Base-by-base conservation (phyloP, 2,329 filamentous ascomycete species). In the Exophiala xenobiotica region DNA sequence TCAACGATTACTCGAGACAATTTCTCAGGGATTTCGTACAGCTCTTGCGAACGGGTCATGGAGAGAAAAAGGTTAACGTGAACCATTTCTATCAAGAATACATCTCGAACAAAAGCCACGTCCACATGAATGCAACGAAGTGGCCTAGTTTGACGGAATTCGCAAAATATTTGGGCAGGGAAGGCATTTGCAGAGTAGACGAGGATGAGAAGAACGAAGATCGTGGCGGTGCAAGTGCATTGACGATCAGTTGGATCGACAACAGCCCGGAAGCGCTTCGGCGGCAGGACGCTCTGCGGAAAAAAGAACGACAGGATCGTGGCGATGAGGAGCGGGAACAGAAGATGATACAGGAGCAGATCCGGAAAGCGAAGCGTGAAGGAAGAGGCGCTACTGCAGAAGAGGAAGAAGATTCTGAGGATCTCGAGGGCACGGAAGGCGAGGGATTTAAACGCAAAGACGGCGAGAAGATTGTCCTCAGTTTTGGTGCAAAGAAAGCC, bases 41-140 rank as follows among this genome's bases (percentile, higher is more conserved):
- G 51, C 76, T 93, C 1, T 76, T 99, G 5, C 80, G 83, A 51
- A 96, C 91, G 0, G 82, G 85, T 0, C 93, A 99, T 64, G 90
- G 90, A 57, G 90, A 96, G 70, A 99, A 99, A 70, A 81, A 83
- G 63, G 84, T 97, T 1, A 81, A 91, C 26, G 82, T 91, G 45
- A 99, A 99, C 65, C 85, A 88, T 56, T 97, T 97, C 68, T 99
- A 99, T 71, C 90, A 97, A 67, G 86, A 91, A 65, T 93, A 95
- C 64, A 96, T 97, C 61, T 79, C 83, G 12, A 86, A 92, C 61
- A 90, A 91, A 68, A 80, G 90, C 64, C 92, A 97, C 67, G 76
- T 93, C 6, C 93, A 97, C 67, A 90, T 97, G 87, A 96, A 96
- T 69, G 78, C 90, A 6, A 97, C 93, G 0, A 86, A 86, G 64